Evolutionary conservation across 2,329 filamentous ascomycete species (phyloP).

Genomic region (Coccinonectria pachysandricola): DNA sequence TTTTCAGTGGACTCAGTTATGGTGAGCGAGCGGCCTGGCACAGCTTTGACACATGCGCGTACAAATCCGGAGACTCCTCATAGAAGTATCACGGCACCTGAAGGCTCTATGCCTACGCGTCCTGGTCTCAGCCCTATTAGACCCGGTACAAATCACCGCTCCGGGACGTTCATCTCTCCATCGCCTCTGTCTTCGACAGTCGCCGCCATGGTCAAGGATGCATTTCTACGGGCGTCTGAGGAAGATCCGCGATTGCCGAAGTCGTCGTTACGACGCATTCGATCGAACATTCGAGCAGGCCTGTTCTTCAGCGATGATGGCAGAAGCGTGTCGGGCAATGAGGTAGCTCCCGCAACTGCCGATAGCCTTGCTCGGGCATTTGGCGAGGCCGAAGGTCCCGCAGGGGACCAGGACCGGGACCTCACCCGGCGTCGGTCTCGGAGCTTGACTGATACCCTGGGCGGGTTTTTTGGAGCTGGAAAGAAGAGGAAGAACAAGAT

Average conservation of each 20-base stretch:
- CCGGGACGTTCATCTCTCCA: slow-evolving; percentile 45
- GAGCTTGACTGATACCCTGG: slow-evolving; percentile 33
- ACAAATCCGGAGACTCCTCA: slow-evolving; percentile 24
- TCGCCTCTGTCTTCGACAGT: slow-evolving; percentile 51
- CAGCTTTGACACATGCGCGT: slow-evolving; percentile 13
- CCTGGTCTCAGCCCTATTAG: slow-evolving; percentile 19
- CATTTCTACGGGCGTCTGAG: slow-evolving; percentile 37
- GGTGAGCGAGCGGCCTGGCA: slow-evolving; percentile 7
- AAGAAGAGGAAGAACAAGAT: slow-evolving; percentile 22
- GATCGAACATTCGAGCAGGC: slow-evolving; percentile 42
- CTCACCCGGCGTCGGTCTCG: slow-evolving; percentile 22
- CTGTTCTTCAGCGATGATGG: slow-evolving; percentile 41
- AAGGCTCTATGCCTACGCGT: slow-evolving; percentile 21
- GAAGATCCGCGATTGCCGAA: slow-evolving; percentile 29
- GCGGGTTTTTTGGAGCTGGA: slow-evolving; percentile 28
- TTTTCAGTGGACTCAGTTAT: slow-evolving; percentile 27
- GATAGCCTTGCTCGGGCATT: slow-evolving; percentile 13
- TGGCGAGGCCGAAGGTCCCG: slow-evolving; percentile 9
- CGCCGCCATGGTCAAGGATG: slow-evolving; percentile 47
- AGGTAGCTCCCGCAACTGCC: slow-evolving; percentile 10
- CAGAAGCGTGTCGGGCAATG: slow-evolving; percentile 21
- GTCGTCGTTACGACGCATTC: slow-evolving; percentile 36
- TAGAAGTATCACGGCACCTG: slow-evolving; percentile 18
- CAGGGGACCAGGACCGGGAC: slow-evolving; percentile 8
- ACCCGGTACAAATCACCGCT: slow-evolving; percentile 20